These are phyloP conservation scores for Saccharomycopsis vini DNA, from an alignment of 805 yeast genomes.

Conservation along the genomic window DNA sequence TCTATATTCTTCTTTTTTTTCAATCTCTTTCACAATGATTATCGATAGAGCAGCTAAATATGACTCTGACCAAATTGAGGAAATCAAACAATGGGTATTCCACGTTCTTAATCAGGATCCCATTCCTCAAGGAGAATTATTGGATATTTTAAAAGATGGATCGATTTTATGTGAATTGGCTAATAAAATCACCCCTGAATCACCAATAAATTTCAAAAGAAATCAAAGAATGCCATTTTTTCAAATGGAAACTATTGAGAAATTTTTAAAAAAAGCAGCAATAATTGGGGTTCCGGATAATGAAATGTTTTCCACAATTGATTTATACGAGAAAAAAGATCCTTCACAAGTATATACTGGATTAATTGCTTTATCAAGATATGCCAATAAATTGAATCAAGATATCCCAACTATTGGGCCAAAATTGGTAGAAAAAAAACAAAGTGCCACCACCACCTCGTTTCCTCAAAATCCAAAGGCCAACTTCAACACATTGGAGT, in stretches of 20 bases:
- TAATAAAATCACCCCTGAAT: conserved; percentile 31
- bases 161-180: conserved; percentile 39
- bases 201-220: conserved; percentile 40
- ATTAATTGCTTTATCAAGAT: conserved; percentile 62
- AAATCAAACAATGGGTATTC: conserved; percentile 50
- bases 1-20: no score
- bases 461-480: conserved; percentile 9
- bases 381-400: conserved; percentile 49
- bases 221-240: conserved; percentile 63
- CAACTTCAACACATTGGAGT: conserved; percentile 18
- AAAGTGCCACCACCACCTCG: conserved; percentile 2
- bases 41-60: conserved; percentile 41
- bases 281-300: conserved; percentile 66
- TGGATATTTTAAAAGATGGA: conserved; percentile 57
- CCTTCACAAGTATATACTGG: conserved; percentile 74
- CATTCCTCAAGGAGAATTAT: conserved; percentile 35
- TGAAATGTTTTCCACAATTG: conserved; percentile 72
- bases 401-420: conserved; percentile 51
- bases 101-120: conserved; percentile 28
- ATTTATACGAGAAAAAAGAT: conserved; percentile 63
- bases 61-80: conserved; percentile 28
- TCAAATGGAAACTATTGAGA: conserved; percentile 75
- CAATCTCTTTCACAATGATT: no score
- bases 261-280: conserved; percentile 56
- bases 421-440: conserved; percentile 30